Base-by-base conservation (phyloP, 2,329 filamentous ascomycete genomes). In the Cordyceps fumosorosea region DNA sequence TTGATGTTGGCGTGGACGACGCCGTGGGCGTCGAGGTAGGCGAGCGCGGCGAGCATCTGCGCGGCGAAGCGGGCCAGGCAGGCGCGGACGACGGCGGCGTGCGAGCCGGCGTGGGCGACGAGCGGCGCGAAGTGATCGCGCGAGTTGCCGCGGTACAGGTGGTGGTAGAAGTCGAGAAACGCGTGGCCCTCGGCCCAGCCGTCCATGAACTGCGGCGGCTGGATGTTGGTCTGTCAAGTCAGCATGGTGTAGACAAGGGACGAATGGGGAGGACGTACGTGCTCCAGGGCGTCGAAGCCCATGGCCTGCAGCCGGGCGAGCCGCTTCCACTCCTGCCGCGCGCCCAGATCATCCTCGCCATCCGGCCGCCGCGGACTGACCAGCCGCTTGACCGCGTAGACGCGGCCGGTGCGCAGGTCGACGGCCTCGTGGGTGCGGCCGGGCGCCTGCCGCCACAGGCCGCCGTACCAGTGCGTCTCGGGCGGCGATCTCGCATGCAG, bases 1-100 rank as follows among this genome's bases (percentile, higher is more conserved):
- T 56, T 56, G 40, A 56, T 47, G 40, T 56, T 56, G 40, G 40
- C 40, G 54, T 56, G 54, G 16, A 47, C 26, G 40, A 56, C 16
- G 54, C 40, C 40, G 18, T 32, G 54, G 16, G 2, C 14, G 40
- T 56, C 54, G 40, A 56, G 54, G 40, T 45, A 47, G 5, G 8
- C 16, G 3, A 56, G 40, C 24, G 40, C 54, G 5, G 22, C 7
- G 6, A 56, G 42, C 18, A 47, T 45, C 40, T 45, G 42, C 18
- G 11, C 16, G 7, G n/a, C 42, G 54, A 56, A 47, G 24, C 24
- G 10, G 8, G 8, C 16, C 40, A 22, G 12, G 26, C 37, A 2
- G 1, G 14, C 6, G 40, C 18, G 16, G 16, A 44, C 40, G 2
- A 18, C 40, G 16, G 40, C 16, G 14, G 16, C 4, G 40, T 44